Percentiles rank a stretch among this genome's conserved stretches.
These are phyloP conservation scores for Ophiocordyceps polyrhachis-furcata DNA, from an alignment of 2,329 filamentous ascomycete genomes.

Conservation along the genomic window DNA sequence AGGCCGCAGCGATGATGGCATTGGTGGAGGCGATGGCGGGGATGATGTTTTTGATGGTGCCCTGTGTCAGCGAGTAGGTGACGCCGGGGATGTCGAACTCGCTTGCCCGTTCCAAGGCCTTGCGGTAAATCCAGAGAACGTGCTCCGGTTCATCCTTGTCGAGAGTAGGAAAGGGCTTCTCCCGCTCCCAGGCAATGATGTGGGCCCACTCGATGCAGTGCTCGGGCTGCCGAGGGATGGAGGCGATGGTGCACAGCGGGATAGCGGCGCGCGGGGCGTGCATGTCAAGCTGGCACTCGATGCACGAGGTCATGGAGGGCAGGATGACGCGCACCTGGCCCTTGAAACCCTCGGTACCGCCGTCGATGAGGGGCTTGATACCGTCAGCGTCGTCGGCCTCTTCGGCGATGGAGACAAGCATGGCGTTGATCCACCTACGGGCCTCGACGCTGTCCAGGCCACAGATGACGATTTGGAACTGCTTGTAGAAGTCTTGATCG, in stretches of 20 bases:
- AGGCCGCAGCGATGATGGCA: slow-evolving; percentile 85
- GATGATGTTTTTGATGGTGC: slow-evolving; percentile 98
- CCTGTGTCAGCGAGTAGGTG: slow-evolving; percentile 89
- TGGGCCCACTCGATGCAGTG: slow-evolving; percentile 99
- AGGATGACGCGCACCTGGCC: slow-evolving; percentile 86
- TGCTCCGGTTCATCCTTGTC: slow-evolving; percentile 96
- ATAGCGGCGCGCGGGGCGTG: slow-evolving; percentile 94
- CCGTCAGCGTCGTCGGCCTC: slow-evolving; percentile 55
- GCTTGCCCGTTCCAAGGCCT: slow-evolving; percentile 59
- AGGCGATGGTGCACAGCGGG: slow-evolving; percentile 87
- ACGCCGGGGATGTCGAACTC: slow-evolving; percentile 87
- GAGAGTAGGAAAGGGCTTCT: slow-evolving; percentile 64
- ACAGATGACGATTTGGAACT: slow-evolving; percentile 86
- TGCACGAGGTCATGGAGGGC: slow-evolving; percentile 83
- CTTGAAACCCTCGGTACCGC: slow-evolving; percentile 96
- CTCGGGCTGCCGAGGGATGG: slow-evolving; percentile 89
- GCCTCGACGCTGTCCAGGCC: slow-evolving; percentile 95
- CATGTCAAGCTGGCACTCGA: slow-evolving; percentile 97
- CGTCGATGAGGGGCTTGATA: slow-evolving; percentile 87
- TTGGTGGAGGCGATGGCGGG: slow-evolving; percentile 96
- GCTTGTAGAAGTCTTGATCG: slow-evolving; percentile 89
- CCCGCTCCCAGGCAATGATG: slow-evolving; percentile 88
- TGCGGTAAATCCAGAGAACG: slow-evolving; percentile 89
- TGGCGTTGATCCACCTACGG: slow-evolving; percentile 96
- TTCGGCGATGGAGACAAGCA: slow-evolving; percentile 78